These are phyloP conservation scores for Diaporthe sp. DNA, from an alignment of 2,329 filamentous ascomycete species.

Conservation along the genomic window DNA sequence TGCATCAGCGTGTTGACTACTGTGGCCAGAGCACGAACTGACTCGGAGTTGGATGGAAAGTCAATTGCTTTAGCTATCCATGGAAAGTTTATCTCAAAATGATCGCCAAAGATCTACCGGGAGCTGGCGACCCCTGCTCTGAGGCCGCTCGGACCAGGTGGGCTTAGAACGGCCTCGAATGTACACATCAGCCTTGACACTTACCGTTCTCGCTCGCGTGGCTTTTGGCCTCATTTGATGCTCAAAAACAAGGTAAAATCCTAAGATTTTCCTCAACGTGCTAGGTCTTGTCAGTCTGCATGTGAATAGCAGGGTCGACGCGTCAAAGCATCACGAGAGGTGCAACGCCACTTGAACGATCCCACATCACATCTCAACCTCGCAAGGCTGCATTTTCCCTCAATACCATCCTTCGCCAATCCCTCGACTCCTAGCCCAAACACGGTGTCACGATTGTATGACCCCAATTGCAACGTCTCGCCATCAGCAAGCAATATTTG, in stretches of 20 bases:
- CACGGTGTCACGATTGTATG: too few relatives aligned
- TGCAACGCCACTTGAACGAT: too few relatives aligned
- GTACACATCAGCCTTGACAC: not conserved
- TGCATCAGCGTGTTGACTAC: not conserved
- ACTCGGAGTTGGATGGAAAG: not conserved
- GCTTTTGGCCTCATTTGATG: not conserved
- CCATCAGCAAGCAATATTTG: not conserved
- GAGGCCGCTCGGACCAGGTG: not conserved
- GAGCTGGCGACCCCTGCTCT: too few relatives aligned
- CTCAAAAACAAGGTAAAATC: not conserved
- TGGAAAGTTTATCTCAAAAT: not conserved
- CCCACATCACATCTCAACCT: not conserved
- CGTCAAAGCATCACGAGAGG: not conserved
- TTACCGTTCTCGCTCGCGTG: not conserved
- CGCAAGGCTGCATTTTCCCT: not conserved
- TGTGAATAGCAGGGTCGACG: not conserved
- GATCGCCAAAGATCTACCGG: not conserved
- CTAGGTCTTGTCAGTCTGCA: rapidly evolving
- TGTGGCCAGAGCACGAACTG: not conserved
- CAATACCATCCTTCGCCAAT: not conserved
- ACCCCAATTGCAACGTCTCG: not conserved
- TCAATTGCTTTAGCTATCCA: not conserved
- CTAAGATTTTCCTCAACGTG: too few relatives aligned
- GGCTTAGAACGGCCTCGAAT: not conserved
- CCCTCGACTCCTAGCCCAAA: not conserved